Evolutionary conservation across 1,284 basidiomycete genomes (phyloP), one percentile per base, ranked within the genome.

Genomic region (Marasmius oreades): DNA sequence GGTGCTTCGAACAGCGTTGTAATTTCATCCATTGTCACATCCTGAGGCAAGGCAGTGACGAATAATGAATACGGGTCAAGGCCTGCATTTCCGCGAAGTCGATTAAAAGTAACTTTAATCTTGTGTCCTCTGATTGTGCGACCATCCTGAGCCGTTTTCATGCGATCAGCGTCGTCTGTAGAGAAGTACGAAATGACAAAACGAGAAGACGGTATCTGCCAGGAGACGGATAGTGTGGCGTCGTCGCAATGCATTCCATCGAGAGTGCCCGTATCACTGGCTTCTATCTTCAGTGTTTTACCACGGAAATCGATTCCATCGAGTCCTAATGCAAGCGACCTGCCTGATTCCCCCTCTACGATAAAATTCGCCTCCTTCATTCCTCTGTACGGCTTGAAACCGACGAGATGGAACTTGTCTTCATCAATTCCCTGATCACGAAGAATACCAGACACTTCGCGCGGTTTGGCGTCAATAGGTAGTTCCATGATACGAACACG

Each of bases 301-400:
- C 75, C 67, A 16, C 73, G 66, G 54, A 80, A 80, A 33, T 77
- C 74, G 55, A 74, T 64, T 1, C 71, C 78, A 39, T 81, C 73
- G 4, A 80, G 66, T 10, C 69, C 72, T 18, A 61, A 23, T 3
- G 73, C 68, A 18, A 80, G 67, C 1, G 63, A 63, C 31, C 67
- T 62, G 1, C 77, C 78, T 14, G 70, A 59, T 45, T 71, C 71
- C 4, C 67, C 62, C 51, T 71, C 72, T 1, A 71, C 73, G 55
- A 78, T 61, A 5, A 81, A 59, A 12, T 65, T 67, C 3, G 74
- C 75, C 51, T 77, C 77, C 2, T 64, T 58, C 59, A 61, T 64
- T 24, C 51, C 57, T 26, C 51, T 8, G 65, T 61, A 33, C 52
- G 62, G 59, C 7, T 54, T 70, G 43, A 71, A 62, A 0, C 61